phyloP scores from a whole-genome alignment of 768 basidiomycete species.

The Boletus sp. region DNA sequence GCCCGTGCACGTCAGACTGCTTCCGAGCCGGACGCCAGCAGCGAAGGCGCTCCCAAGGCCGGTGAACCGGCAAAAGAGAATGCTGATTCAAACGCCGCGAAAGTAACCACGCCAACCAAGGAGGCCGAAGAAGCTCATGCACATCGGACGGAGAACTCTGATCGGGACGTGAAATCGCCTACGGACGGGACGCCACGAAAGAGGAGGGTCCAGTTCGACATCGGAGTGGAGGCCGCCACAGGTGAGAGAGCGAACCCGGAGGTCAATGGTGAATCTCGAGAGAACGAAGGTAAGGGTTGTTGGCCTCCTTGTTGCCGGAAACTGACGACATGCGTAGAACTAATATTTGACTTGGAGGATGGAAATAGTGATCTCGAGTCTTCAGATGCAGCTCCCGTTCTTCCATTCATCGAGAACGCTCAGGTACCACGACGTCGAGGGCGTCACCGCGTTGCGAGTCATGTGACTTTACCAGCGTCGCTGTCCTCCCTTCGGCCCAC shows the following conservation, averaged over 20 bases:
- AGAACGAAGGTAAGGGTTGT: slow-evolving; percentile 45
- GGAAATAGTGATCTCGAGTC: slow-evolving; percentile 37
- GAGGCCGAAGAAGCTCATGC: slow-evolving; percentile 6
- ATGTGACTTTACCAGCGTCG: slow-evolving; percentile 50
- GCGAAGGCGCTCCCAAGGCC: slow-evolving; percentile 10
- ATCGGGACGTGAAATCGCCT: slow-evolving; percentile 25
- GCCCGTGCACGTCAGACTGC: slow-evolving; percentile 22
- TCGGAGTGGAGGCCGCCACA: slow-evolving; percentile 54
- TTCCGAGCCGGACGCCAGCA: slow-evolving; percentile 4
- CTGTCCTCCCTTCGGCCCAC: slow-evolving; percentile 60
- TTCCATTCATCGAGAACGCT: slow-evolving; percentile 35
- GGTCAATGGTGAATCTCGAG: slow-evolving; percentile 32
- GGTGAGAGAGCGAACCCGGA: slow-evolving; percentile 39
- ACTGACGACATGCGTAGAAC: slow-evolving; percentile 39
- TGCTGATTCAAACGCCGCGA: slow-evolving; percentile 12
- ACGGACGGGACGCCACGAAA: slow-evolving; percentile 42
- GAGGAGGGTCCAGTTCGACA: slow-evolving; percentile 72
- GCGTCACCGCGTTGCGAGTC: slow-evolving; percentile 30
- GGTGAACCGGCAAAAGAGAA: slow-evolving; percentile 10
- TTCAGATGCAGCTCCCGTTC: slow-evolving; percentile 34
- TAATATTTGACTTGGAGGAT: slow-evolving; percentile 72
- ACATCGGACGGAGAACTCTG: slow-evolving; percentile 18
- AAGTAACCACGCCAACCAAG: slow-evolving; percentile 7
- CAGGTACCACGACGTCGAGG: slow-evolving; percentile 24
- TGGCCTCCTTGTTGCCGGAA: background rate